These are phyloP conservation scores for Mycena olivaceomarginata DNA, from an alignment of 768 basidiomycete species.

Conservation along the genomic window DNA sequence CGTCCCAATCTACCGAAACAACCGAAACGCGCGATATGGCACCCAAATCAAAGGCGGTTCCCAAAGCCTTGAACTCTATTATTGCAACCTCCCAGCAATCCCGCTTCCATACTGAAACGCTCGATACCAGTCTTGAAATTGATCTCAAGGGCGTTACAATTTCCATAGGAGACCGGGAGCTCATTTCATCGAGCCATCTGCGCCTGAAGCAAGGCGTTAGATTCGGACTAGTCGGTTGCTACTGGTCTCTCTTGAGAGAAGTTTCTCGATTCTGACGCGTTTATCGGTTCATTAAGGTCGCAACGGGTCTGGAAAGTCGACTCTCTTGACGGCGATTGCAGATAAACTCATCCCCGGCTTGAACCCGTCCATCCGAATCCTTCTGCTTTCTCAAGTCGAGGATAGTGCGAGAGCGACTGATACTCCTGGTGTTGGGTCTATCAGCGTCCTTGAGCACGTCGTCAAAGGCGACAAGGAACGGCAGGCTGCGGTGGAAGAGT, in stretches of 20 bases:
- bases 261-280: neutral
- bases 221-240: conserved; percentile 59
- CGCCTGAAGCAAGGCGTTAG: conserved; percentile 61
- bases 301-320: conserved; percentile 40
- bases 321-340: conserved; percentile 62
- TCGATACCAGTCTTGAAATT: conserved; percentile 55
- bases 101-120: conserved; percentile 59
- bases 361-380: conserved; percentile 62
- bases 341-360: conserved; percentile 70
- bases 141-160: conserved; percentile 67
- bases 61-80: conserved; percentile 32
- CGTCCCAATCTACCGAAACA: neutral
- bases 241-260: neutral
- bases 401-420: conserved; percentile 45
- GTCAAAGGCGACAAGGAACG: conserved; percentile 64
- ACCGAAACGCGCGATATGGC: conserved; percentile 21
- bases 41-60: conserved; percentile 36
- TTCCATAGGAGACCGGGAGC: conserved; percentile 62
- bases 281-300: conserved; percentile 36
- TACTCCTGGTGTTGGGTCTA: conserved; percentile 43
- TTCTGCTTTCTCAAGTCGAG: conserved; percentile 63
- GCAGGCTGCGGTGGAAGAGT: conserved; percentile 53
- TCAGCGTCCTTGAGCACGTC: conserved; percentile 63
- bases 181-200: conserved; percentile 61
- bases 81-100: conserved; percentile 58